Evolutionary conservation across 768 basidiomycete genomes (phyloP), one percentile per base, ranked within the genome.

Genomic region (Dioszegia hungarica): DNA sequence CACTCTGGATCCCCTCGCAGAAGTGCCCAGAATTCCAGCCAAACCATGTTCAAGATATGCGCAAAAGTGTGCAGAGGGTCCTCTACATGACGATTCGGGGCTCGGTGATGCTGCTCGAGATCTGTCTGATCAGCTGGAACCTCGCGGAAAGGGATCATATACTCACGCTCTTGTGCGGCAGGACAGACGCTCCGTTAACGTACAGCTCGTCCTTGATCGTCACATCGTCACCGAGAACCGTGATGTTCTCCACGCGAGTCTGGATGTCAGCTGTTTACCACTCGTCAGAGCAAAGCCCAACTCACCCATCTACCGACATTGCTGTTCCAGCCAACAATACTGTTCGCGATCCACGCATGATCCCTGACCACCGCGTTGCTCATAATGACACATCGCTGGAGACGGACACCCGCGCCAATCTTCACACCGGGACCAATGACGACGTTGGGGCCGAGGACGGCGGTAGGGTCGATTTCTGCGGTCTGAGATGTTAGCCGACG

Each of bases 161-260:
- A 71, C 73, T 68, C 56, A 75, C 73, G 60, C 72, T 75, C 71
- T 76, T 76, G 71, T 76, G 74, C 24, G 74, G 77, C 43, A 77
- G 62, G 39, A 78, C 77, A 6, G 74, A 75, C 49, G 78, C 79
- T 25, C 78, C 78, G 61, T 78, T 78, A 61, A 79, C 70, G 64
- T 73, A 77, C 15, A 80, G 63, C 64, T 80, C 79, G 59, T 80
- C 79, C 75, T 79, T 79, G 75, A 80, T 77, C 31, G 75, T 73
- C 22, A 79, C 78, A 50, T 80, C 79, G 64, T 80, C 79, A 31
- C 79, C 79, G 27, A 80, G 68, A 14, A 80, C 79, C 39, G 77
- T 77, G 61, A 75, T 76, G 60, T 78, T 78, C 57, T 78, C 77
- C 41, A 78, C 73, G 11, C 77, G 71, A 25, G 72, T 70, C 66